phyloP scores from a whole-genome alignment of 371 early-diverging fungal species.

The Parasitella parasitica region DNA sequence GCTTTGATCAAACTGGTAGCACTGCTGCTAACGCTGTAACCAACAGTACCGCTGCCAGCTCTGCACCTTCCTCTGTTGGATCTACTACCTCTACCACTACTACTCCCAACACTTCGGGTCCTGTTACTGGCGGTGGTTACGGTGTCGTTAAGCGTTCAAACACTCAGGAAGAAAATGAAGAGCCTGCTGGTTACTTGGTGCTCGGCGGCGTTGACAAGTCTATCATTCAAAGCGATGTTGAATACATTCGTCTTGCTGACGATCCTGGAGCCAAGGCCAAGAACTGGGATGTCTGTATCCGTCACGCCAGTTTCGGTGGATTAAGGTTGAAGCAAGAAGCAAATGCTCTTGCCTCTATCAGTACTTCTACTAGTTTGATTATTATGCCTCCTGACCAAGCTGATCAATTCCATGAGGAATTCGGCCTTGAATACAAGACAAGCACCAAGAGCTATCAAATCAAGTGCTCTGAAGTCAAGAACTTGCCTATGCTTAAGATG shows the following conservation, averaged over 20 bases:
- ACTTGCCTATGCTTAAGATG: constrained; percentile 39
- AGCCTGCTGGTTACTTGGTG: constrained; percentile 41
- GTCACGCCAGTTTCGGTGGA: constrained; percentile 35
- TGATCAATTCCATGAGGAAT: constrained; percentile 39
- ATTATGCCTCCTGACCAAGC: constrained; percentile 45
- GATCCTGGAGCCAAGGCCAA: constrained; percentile 23
- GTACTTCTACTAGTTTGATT: constrained; percentile 36
- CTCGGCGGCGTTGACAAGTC: constrained; percentile 42
- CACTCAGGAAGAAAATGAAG: constrained; percentile 12
- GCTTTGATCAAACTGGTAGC: constrained; percentile 29
- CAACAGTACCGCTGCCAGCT: not conserved
- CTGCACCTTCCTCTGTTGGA: not conserved
- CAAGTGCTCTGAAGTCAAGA: constrained; percentile 36
- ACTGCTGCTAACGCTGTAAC: not conserved
- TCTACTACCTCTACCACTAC: not conserved
- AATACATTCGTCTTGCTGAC: constrained; percentile 36
- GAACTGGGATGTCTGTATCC: constrained; percentile 47
- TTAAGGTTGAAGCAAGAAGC: constrained; percentile 31
- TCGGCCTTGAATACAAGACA: constrained; percentile 30
- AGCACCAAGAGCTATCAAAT: constrained; percentile 31
- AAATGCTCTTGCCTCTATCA: constrained; percentile 40
- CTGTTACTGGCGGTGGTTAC: constrained; percentile 31
- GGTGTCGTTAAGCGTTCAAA: constrained; percentile 28
- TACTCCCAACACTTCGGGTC: not conserved
- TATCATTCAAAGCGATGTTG: constrained; percentile 34